phyloP scores from a whole-genome alignment of 352 stramenopile genomes.

The Pythium phragmitis region DNA sequence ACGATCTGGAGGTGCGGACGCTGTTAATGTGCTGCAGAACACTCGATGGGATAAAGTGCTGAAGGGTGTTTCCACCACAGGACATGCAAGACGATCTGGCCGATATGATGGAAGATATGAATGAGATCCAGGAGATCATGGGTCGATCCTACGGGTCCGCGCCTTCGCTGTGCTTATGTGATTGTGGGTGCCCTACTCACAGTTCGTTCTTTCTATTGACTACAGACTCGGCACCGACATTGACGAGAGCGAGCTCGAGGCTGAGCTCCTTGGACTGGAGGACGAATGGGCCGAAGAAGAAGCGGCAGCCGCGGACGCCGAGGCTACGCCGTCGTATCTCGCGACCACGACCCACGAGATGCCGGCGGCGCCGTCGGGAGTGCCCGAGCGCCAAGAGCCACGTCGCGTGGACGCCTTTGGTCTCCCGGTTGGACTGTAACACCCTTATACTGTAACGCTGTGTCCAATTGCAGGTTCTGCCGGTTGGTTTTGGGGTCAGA shows the following conservation, averaged over 20 bases:
- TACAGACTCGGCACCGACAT: slow-evolving; percentile 91
- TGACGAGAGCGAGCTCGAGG: slow-evolving; percentile 94
- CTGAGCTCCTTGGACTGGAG: slow-evolving; percentile 92
- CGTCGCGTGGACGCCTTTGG: slow-evolving; percentile 73
- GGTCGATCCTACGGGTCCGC: slow-evolving; percentile 92
- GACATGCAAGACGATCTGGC: slow-evolving; percentile 97
- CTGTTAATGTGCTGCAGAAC: too few relatives aligned
- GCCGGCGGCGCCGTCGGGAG: slow-evolving; percentile 48
- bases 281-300: slow-evolving; percentile 92
- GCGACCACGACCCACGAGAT: slow-evolving; percentile 51
- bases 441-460: neutral
- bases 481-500: slow-evolving; percentile 7
- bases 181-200: neutral
- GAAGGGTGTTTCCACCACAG: slow-evolving; percentile 29
- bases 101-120: slow-evolving; percentile 97
- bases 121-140: slow-evolving; percentile 97
- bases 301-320: slow-evolving; percentile 35
- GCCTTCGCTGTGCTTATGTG: neutral
- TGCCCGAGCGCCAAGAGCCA: slow-evolving; percentile 34
- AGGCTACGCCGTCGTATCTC: slow-evolving; percentile 68
- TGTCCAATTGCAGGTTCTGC: neutral
- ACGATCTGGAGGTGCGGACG: slow-evolving; percentile 88
- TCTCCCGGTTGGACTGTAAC: slow-evolving; percentile 44
- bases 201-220: neutral
- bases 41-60: neutral